Evolutionary conservation across 1,139 yeast genomes (phyloP).

Genomic region (Saccharomyces hybrid): DNA sequence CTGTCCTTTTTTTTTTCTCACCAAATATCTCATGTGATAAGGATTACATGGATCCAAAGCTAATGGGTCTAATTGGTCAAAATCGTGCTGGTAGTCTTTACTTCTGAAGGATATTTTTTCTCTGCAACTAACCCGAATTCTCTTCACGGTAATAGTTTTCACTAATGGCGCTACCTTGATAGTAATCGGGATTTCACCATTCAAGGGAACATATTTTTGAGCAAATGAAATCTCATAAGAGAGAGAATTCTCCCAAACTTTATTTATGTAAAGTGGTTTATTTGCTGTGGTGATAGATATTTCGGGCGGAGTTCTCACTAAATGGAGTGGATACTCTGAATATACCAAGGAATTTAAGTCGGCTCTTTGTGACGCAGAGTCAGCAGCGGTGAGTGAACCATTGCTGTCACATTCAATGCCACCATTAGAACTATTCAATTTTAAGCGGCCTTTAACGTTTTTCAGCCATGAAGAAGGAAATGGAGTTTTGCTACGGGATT

Average conservation of each 20-base stretch:
- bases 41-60: constrained; percentile 34
- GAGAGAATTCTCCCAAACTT: constrained; percentile 74
- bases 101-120: constrained; percentile 68
- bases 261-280: constrained; percentile 74
- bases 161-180: constrained; percentile 68
- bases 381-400: background rate
- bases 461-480: background rate
- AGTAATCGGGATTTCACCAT: constrained; percentile 52
- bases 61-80: constrained; percentile 46
- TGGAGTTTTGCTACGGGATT: background rate
- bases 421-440: background rate
- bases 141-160: constrained; percentile 58
- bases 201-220: constrained; percentile 63
- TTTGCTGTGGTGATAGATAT: constrained; percentile 64
- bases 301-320: constrained; percentile 75
- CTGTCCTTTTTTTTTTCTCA: constrained; percentile 40
- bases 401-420: background rate
- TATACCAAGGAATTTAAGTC: background rate
- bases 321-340: constrained; percentile 23
- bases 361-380: background rate
- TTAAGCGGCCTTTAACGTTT: background rate
- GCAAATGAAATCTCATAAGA: constrained; percentile 76
- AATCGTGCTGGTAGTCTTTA: constrained; percentile 46
- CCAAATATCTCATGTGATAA: constrained; percentile 28
- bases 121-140: constrained; percentile 63